Conservation (phyloP, 257 asterid species). For the Euphrasia confusa region DNA sequence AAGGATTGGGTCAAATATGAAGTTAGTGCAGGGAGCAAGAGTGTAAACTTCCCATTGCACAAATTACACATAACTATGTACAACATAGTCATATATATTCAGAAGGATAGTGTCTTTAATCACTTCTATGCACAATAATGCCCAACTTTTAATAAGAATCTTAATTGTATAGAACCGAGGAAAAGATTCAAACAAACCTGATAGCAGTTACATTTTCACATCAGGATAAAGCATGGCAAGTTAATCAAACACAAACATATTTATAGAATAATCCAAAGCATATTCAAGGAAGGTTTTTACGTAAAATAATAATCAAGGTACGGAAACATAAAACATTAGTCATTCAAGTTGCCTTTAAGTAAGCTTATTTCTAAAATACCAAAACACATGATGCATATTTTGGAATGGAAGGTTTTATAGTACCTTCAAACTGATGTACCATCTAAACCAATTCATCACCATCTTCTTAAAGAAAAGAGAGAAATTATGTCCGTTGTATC, state of each 20-base stretch:
- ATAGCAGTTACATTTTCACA: conserved; percentile 3
- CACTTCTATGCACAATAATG: conserved; percentile 2
- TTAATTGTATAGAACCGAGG: background rate
- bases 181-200: background rate
- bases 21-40: background rate
- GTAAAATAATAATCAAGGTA: conserved; percentile 6
- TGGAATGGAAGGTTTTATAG: conserved; percentile 16
- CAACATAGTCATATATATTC: background rate
- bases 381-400: conserved; percentile 9
- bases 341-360: conserved; percentile 17
- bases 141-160: background rate
- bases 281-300: background rate
- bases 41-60: conserved; percentile 2
- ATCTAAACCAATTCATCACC: conserved; percentile 21
- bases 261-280: background rate
- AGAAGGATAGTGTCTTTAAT: background rate
- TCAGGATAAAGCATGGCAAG: conserved; percentile 2
- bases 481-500: conserved; percentile 6
- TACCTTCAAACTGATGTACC: conserved; percentile 23
- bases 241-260: background rate
- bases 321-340: conserved; percentile 11
- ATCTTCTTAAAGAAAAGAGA: conserved; percentile 12
- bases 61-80: background rate
- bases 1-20: background rate
- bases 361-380: background rate